These are phyloP conservation scores for Monosporozyma unispora DNA, from an alignment of 805 yeast genomes.

Conservation along the genomic window DNA sequence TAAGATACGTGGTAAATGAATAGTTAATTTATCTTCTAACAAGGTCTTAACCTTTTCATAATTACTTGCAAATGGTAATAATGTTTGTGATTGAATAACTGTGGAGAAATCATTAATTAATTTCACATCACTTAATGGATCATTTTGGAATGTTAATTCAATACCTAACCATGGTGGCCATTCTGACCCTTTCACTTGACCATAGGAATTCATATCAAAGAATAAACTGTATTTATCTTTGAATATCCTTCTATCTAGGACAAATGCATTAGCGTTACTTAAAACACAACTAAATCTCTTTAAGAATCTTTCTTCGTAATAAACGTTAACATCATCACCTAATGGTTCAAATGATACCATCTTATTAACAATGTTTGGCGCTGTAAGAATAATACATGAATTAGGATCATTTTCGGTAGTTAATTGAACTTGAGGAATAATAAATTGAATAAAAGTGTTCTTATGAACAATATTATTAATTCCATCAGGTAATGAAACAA, in stretches of 20 bases:
- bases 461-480: conserved; percentile 35
- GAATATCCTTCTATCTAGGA: conserved; percentile 46
- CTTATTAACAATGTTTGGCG: conserved; percentile 63
- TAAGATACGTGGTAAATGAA: conserved; percentile 62
- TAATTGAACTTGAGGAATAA: conserved; percentile 78
- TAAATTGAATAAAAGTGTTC: conserved; percentile 55
- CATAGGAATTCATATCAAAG: conserved; percentile 47
- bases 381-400: conserved; percentile 57
- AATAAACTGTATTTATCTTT: conserved; percentile 34
- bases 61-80: conserved; percentile 36
- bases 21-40: conserved; percentile 39
- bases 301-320: conserved; percentile 43
- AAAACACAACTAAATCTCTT: conserved; percentile 62
- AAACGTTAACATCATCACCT: conserved; percentile 32
- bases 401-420: conserved; percentile 43
- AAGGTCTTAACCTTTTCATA: conserved; percentile 22
- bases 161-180: conserved; percentile 88
- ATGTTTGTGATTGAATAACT: conserved; percentile 49
- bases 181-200: conserved; percentile 36
- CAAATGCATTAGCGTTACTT: conserved; percentile 62
- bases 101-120: conserved; percentile 58
- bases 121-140: conserved; percentile 38
- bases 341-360: conserved; percentile 53
- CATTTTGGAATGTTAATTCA: conserved; percentile 55
- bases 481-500: conserved; percentile 34